Percentiles rank a stretch among this genome's conserved stretches.
Evolutionary conservation across 2,329 filamentous ascomycete species (phyloP).

Genomic region (Blastomyces parvus): DNA sequence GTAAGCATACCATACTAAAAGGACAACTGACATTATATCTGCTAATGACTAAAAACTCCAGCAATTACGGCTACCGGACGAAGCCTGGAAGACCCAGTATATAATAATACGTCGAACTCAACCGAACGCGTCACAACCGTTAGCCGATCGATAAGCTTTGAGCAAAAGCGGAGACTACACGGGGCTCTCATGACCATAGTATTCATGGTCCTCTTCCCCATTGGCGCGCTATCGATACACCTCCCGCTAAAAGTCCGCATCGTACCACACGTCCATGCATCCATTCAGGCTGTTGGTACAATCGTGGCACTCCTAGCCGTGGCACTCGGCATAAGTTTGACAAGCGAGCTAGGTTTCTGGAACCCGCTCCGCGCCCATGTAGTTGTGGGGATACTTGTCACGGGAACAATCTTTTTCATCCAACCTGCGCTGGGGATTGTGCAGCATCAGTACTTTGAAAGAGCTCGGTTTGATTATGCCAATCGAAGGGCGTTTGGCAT

Average conservation of each 20-base stretch:
- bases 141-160: background rate
- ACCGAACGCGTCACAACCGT: background rate
- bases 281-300: background rate
- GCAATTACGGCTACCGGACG: background rate
- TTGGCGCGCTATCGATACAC: slow-evolving; percentile 1
- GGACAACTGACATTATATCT: background rate
- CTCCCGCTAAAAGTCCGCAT: background rate
- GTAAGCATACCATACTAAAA: background rate
- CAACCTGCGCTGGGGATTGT: background rate
- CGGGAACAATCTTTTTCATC: background rate
- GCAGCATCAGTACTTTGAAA: background rate
- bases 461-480: background rate
- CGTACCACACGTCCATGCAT: background rate
- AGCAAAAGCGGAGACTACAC: background rate
- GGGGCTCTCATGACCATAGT: slow-evolving; percentile 1
- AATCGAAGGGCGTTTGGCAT: background rate
- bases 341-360: background rate
- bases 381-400: background rate
- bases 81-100: background rate
- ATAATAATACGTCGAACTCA: background rate
- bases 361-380: background rate
- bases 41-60: background rate
- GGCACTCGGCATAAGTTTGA: background rate
- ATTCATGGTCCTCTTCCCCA: background rate
- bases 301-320: background rate